Base-by-base conservation (phyloP, 345 rosid genomes). In the Draba incana region DNA sequence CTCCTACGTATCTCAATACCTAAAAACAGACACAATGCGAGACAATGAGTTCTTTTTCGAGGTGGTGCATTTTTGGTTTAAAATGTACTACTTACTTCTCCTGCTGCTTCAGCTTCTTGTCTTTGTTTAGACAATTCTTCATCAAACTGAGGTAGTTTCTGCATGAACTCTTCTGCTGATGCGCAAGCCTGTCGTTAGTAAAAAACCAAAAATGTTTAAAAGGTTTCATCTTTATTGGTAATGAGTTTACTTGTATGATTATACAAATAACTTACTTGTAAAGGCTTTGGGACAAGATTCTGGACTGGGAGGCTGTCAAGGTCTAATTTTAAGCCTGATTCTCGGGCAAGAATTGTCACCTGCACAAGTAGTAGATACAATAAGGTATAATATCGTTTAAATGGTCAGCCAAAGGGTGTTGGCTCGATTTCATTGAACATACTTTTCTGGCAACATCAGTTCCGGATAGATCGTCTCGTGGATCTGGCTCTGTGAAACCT, bases 391-490 rank as follows among this genome's bases (percentile, higher is more conserved):
- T 8, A 60, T 53, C n/a, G 20, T 53, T 51, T 6, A 52, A 59
- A 10, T 25, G 68, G 45, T 47, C 12, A 3, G 51, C 15, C 3
- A 51, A 58, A 25, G 48, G 61, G 43, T 43, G 37, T 11, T 15
- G 57, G 38, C 52, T 1, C 58, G 24, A 52, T 37, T 28, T 44
- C 3, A 10, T 50, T 35, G 28, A 41, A 12, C 28, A 0, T 83
- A 94, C 99, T 92, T 91, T 94, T 85, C 99, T 79, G 37, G 95
- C 98, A 69, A 94, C 99, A 86, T 94, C 99, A 33, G 88, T 88
- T 79, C 99, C 99, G 76, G 99, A 89, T 30, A 94, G 87, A 82
- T 94, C 99, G 53, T 94, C 99, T 76, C 99, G 89, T 31, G 98
- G 98, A 86, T 94, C 99, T 37, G 99, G 99, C 78, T 94, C 99